Conservation (phyloP, 2,329 filamentous ascomycete species). For the Fusarium subglutinans region DNA sequence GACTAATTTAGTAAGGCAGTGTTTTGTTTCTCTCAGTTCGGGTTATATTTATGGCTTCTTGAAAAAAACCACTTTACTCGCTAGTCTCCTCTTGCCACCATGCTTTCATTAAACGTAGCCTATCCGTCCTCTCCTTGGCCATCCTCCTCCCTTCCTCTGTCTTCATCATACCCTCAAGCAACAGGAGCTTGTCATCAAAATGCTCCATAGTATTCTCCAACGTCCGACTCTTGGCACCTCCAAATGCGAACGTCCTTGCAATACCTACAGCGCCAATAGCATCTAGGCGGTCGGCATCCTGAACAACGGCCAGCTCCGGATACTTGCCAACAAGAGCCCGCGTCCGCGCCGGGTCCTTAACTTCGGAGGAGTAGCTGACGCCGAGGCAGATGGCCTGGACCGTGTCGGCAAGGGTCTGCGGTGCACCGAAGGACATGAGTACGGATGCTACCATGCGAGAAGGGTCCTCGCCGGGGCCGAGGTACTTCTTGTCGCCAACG, state of each 20-base stretch:
- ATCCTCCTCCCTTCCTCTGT: slow-evolving; percentile 63
- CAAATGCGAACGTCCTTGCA: slow-evolving; percentile 71
- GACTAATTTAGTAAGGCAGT: background rate
- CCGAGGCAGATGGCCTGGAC: slow-evolving; percentile 78
- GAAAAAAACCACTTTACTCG: background rate
- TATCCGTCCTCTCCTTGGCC: slow-evolving; percentile 62
- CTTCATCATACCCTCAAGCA: slow-evolving; percentile 72
- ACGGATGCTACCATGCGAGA: slow-evolving; percentile 65
- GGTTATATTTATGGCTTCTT: background rate
- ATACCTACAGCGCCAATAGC: slow-evolving; percentile 89
- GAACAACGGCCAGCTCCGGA: slow-evolving; percentile 77
- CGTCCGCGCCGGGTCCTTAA: slow-evolving; percentile 69
- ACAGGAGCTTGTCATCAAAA: slow-evolving; percentile 79
- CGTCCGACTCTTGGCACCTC: slow-evolving; percentile 68
- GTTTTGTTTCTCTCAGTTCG: background rate
- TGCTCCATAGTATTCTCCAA: slow-evolving; percentile 76
- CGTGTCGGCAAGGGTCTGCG: slow-evolving; percentile 65
- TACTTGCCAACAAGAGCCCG: slow-evolving; percentile 67
- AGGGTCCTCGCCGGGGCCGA: slow-evolving; percentile 64
- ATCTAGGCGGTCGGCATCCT: slow-evolving; percentile 94
- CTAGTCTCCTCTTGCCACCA: slow-evolving; percentile 67
- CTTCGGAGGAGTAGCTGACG: slow-evolving; percentile 82
- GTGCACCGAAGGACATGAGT: slow-evolving; percentile 66
- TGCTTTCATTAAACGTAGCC: slow-evolving; percentile 61
- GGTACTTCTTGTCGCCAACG: slow-evolving; percentile 87